These are phyloP conservation scores for Naganishia vishniacii DNA, from an alignment of 768 basidiomycete species.

Conservation along the genomic window DNA sequence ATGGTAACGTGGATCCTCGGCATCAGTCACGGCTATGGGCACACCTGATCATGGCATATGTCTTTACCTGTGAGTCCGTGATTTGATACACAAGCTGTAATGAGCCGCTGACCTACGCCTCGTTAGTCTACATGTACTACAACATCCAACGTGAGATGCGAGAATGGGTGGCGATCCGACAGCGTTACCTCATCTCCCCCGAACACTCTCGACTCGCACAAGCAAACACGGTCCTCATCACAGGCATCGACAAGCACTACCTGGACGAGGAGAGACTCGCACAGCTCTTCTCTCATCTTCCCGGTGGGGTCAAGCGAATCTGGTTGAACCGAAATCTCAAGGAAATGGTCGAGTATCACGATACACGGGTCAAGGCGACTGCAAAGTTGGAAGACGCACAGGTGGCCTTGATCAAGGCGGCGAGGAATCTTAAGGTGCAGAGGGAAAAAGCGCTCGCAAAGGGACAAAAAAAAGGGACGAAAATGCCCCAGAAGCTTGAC, in stretches of 20 bases:
- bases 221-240: constrained; percentile 83
- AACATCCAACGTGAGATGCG: constrained; percentile 74
- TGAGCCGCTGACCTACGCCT: background rate
- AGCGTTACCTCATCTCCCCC: constrained; percentile 70
- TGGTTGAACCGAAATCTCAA: constrained; percentile 90
- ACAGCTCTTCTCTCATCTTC: constrained; percentile 70
- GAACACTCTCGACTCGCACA: constrained; percentile 71
- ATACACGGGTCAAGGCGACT: constrained; percentile 66
- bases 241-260: constrained; percentile 75
- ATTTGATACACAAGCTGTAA: too few relatives aligned
- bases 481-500: constrained; percentile 31
- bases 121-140: constrained; percentile 74
- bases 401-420: constrained; percentile 67
- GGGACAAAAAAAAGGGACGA: constrained; percentile 42
- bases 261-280: constrained; percentile 65
- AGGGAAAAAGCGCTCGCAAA: constrained; percentile 54
- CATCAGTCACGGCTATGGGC: constrained; percentile 64
- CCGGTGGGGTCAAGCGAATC: constrained; percentile 81
- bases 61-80: constrained; percentile 68
- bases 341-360: constrained; percentile 75
- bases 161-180: constrained; percentile 72
- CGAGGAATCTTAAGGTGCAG: constrained; percentile 63
- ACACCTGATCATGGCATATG: constrained; percentile 68
- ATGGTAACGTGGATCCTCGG: constrained; percentile 64
- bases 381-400: constrained; percentile 81